These are phyloP conservation scores for Ophiosphaerella korrae DNA, from an alignment of 2,329 filamentous ascomycete species.

Conservation along the genomic window DNA sequence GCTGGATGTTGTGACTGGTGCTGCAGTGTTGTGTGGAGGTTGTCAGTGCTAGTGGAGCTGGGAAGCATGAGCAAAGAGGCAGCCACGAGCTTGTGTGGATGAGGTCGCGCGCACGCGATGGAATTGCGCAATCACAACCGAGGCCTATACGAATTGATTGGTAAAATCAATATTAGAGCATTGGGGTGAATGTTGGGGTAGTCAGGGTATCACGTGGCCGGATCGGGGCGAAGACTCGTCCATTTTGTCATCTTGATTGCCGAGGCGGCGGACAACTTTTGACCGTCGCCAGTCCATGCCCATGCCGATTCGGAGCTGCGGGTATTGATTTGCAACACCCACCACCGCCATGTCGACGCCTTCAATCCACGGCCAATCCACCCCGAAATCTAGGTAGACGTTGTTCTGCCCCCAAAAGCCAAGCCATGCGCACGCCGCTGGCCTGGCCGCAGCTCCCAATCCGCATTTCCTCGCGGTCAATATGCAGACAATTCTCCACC, in stretches of 20 bases:
- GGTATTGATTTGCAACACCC: slow-evolving; percentile 12
- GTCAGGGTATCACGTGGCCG: slow-evolving; percentile 21
- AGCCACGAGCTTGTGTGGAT: slow-evolving; percentile 11
- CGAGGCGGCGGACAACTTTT: slow-evolving; percentile 32
- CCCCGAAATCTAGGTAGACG: slow-evolving; percentile 27
- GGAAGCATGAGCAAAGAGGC: not conserved
- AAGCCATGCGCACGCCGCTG: slow-evolving; percentile 42
- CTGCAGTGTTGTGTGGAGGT: not conserved
- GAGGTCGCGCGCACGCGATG: slow-evolving; percentile 7
- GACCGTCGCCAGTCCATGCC: slow-evolving; percentile 15
- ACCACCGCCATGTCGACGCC: slow-evolving; percentile 33
- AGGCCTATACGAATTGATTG: no score
- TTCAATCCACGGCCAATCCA: slow-evolving; percentile 17
- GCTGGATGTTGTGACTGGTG: not conserved
- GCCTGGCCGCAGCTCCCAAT: slow-evolving; percentile 40
- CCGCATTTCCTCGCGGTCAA: slow-evolving; percentile 22
- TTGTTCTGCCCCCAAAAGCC: slow-evolving; percentile 23
- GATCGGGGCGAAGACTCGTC: slow-evolving; percentile 14
- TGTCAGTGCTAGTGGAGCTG: no score
- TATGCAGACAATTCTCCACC: slow-evolving; percentile 24
- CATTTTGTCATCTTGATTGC: slow-evolving; percentile 34
- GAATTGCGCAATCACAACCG: no score
- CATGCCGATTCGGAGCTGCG: slow-evolving; percentile 8
- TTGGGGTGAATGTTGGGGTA: no score
- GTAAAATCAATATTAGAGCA: no score